These are phyloP conservation scores for Penicillium sp. DNA, from an alignment of 2,329 filamentous ascomycete species.

Conservation along the genomic window DNA sequence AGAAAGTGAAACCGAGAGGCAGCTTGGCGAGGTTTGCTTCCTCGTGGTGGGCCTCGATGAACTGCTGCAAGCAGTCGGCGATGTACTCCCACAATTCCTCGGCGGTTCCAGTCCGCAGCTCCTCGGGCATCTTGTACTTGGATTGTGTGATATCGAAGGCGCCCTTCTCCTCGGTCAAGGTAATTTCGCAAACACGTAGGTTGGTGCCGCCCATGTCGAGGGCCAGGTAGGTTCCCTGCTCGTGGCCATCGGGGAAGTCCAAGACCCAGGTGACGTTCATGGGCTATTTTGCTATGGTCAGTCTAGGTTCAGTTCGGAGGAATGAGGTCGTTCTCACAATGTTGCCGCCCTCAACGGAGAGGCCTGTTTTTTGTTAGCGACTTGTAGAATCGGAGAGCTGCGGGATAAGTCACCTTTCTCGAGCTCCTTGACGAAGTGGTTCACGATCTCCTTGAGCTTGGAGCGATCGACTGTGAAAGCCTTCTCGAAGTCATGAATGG, in stretches of 20 bases:
- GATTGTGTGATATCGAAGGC: constrained; percentile 94
- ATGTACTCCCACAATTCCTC: constrained; percentile 95
- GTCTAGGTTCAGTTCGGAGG: constrained; percentile 4
- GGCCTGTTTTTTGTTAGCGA: constrained; percentile 51
- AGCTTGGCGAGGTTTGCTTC: constrained; percentile 58
- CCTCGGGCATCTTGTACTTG: constrained; percentile 92
- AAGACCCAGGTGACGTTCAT: constrained; percentile 99
- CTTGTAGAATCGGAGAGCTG: neutral
- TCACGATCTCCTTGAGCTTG: constrained; percentile 85
- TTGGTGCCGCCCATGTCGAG: constrained; percentile 97
- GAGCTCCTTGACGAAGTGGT: constrained; percentile 86
- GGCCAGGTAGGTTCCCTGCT: constrained; percentile 82
- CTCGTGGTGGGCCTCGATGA: constrained; percentile 80
- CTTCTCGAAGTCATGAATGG: constrained; percentile 82
- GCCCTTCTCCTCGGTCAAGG: constrained; percentile 78
- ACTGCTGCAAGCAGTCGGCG: constrained; percentile 86
- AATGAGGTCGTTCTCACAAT: constrained; percentile 62
- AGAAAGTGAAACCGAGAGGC: constrained; percentile 92
- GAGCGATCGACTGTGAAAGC: constrained; percentile 72
- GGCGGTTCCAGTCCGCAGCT: constrained; percentile 78
- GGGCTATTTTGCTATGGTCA: constrained; percentile 56
- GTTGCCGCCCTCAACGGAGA: constrained; percentile 82
- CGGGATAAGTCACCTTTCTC: constrained; percentile 62
- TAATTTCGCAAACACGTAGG: constrained; percentile 89
- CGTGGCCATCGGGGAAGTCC: constrained; percentile 79